Base-by-base conservation (phyloP, 202 grass and related monocot species). In the Musa balbisiana region DNA sequence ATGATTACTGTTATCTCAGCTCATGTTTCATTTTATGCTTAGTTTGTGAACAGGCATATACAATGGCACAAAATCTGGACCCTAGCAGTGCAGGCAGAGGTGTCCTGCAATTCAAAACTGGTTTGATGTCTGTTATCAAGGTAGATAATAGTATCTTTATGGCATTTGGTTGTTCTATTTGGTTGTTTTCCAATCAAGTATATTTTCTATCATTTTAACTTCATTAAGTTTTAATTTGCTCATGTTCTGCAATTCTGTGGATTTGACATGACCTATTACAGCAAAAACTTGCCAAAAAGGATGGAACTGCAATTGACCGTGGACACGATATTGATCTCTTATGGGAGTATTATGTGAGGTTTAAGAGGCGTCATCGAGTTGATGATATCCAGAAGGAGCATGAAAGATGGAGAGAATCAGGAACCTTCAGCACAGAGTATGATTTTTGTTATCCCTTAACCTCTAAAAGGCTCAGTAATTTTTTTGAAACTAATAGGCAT, bases 61-160 rank as follows among this genome's bases (percentile, higher is more conserved):
- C 76, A 19, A 93, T 98, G 90, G 94, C 90, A 11, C 94, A 98
- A 86, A 77, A 87, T 82, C 67, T 98, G 27, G 94, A 98, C 74
- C 94, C 90, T 10, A 84, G 82, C 84, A 93, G 94, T 10, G 94
- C 84, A 10, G 79, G 88, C 11, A 84, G 94, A 80, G 94, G 90
- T 49, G 91, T 98, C 55, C 62, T 98, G 13, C 90, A 98, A 78
- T 98, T 93, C 83, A 98, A 98, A 81, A 98, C 90, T 10, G 90
- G 90, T 43, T 70, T 98, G 80, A 75, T 76, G 76, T 91, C 90
- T 78, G 83, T 98, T 9, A 98, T 98, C 78, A 91, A 98, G 88
- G 94, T 97, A 81, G 56, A 53, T 23, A 15, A 10, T 64, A 70
- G 9, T 6, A 26, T 64, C 8, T 49, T 20, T 9, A n/a, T 51